Evolutionary conservation across 495 filamentous ascomycete species (phyloP).

Genomic region (Aspergillus carlsbadensis): DNA sequence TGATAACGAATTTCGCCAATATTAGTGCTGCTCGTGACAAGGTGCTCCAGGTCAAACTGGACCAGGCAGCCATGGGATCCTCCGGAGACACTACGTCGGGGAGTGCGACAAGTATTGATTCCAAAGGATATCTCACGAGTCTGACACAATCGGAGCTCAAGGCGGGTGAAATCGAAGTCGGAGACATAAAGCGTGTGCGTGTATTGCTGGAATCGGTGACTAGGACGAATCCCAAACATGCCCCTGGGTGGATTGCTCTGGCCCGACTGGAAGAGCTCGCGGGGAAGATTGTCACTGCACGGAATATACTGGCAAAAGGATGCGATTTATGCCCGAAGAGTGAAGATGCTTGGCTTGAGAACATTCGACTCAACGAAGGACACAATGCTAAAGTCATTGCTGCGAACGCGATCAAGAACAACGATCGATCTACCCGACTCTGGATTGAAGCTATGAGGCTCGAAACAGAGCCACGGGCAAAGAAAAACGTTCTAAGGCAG

Average conservation of each 20-base stretch:
- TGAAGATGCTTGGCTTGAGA: conserved; percentile 94
- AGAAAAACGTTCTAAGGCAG: conserved; percentile 86
- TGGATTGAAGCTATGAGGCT: conserved; percentile 96
- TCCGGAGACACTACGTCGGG: conserved; percentile 70
- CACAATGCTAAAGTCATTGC: conserved; percentile 95
- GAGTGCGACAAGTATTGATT: conserved; percentile 88
- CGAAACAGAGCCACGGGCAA: conserved; percentile 73
- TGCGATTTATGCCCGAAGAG: conserved; percentile 89
- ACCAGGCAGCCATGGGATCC: conserved; percentile 76
- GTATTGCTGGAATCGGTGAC: conserved; percentile 90
- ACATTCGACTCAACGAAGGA: conserved; percentile 85
- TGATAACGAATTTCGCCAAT: conserved; percentile 96
- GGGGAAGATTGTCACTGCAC: conserved; percentile 82
- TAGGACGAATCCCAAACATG: conserved; percentile 91
- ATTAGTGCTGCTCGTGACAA: conserved; percentile 95
- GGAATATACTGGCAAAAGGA: conserved; percentile 80
- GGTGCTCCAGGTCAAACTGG: conserved; percentile 85
- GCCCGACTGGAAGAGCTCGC: conserved; percentile 91
- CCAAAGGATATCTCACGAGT: conserved; percentile 92
- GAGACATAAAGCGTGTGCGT: conserved; percentile 95
- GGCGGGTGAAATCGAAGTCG: conserved; percentile 78
- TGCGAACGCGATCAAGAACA: conserved; percentile 88
- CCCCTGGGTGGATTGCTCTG: conserved; percentile 94
- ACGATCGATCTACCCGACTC: conserved; percentile 80
- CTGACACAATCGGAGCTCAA: conserved; percentile 75